phyloP scores from a whole-genome alignment of 1,139 yeast species.

The Eremothecium gossypii region DNA sequence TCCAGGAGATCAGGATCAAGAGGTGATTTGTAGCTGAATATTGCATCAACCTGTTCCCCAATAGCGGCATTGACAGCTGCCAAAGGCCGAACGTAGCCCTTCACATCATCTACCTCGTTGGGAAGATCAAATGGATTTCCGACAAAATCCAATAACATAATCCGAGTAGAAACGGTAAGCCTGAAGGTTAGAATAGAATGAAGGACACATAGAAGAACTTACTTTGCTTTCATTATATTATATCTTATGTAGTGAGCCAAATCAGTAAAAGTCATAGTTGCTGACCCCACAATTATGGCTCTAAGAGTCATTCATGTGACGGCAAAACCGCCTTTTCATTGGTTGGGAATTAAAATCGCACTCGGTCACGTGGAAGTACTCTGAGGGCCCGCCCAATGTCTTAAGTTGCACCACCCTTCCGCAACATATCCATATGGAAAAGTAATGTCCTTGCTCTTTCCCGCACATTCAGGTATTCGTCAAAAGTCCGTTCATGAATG shows the following conservation, averaged over 20 bases:
- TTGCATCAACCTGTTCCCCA: conserved; percentile 50
- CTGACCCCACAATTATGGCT: too few relatives aligned
- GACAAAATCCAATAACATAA: conserved; percentile 5
- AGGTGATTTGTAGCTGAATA: conserved; percentile 63
- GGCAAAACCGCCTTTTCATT: too few relatives aligned
- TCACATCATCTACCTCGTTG: conserved; percentile 46
- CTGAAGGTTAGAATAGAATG: too few relatives aligned
- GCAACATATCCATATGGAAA: conserved; percentile 26
- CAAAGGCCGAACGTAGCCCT: conserved; percentile 49
- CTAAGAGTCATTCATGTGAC: too few relatives aligned
- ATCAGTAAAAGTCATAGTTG: too few relatives aligned
- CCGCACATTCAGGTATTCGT: conserved; percentile 24
- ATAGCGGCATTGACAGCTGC: conserved; percentile 52
- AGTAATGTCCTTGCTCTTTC: conserved; percentile 27
- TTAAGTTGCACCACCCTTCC: conserved; percentile 11
- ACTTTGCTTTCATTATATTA: too few relatives aligned
- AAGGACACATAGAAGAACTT: too few relatives aligned
- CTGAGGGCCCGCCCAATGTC: not conserved
- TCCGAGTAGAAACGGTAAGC: not conserved
- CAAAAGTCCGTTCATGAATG: conserved; percentile 18
- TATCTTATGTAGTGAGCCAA: too few relatives aligned
- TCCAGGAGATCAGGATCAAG: conserved; percentile 57
- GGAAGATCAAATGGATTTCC: conserved; percentile 50
- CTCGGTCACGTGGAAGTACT: not conserved
- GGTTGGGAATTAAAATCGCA: not conserved